Conservation (phyloP, 116 monocot genomes). For the Trichopus zeylanicus region DNA sequence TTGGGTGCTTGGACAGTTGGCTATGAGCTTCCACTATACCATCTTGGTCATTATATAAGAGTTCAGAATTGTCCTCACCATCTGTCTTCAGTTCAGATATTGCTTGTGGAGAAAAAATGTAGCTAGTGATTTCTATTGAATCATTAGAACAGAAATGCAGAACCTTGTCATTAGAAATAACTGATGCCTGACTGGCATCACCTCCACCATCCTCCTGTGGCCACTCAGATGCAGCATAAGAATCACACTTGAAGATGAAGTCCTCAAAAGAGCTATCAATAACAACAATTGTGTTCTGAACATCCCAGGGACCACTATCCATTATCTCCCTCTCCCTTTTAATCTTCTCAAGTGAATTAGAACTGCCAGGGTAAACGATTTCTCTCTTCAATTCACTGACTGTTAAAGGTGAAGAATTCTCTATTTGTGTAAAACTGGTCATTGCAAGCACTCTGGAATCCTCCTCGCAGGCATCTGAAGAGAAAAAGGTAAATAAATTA, state of each 20-base stretch:
- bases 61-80: neutral
- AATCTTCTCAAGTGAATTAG: neutral
- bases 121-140: neutral
- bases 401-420: neutral
- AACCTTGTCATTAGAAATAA: neutral
- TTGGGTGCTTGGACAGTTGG: neutral
- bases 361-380: no score
- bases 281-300: neutral
- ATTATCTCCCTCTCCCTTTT: constrained; percentile 5
- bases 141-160: neutral
- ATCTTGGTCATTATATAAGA: neutral
- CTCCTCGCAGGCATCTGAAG: constrained; percentile 15
- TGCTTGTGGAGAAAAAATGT: neutral
- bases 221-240: neutral
- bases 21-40: neutral
- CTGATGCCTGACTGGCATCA: neutral
- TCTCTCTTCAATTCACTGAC: neutral
- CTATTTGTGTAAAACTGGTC: neutral
- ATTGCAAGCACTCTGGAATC: constrained; percentile 2
- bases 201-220: neutral
- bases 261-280: neutral
- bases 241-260: neutral
- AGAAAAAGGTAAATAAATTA: constrained; percentile 9
- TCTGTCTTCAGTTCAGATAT: no score
- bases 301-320: constrained; percentile 4